These are phyloP conservation scores for Mortierella alpina DNA, from an alignment of 192 early-diverging fungal species.

Conservation along the genomic window DNA sequence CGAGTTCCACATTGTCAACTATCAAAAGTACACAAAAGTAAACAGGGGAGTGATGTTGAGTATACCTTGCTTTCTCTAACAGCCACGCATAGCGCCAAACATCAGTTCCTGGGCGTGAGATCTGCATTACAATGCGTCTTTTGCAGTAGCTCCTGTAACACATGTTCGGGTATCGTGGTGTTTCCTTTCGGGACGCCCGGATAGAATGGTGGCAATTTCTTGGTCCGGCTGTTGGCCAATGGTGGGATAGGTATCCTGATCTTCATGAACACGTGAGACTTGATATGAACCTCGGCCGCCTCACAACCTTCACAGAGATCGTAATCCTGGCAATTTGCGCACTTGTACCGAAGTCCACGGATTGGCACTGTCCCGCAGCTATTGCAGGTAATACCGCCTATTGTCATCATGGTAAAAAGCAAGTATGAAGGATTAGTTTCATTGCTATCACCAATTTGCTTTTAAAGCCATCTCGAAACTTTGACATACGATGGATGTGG, in stretches of 20 bases:
- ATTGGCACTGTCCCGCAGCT: constrained; percentile 89
- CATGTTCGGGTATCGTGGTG: constrained; percentile 37
- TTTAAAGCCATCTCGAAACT: constrained; percentile 51
- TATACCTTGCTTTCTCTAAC: no score
- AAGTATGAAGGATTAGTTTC: neutral
- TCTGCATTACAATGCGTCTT: constrained; percentile 75
- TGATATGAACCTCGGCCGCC: constrained; percentile 76
- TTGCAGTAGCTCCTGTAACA: constrained; percentile 60
- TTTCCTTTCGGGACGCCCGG: constrained; percentile 66
- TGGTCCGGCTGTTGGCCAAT: constrained; percentile 81
- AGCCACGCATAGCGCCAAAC: no score
- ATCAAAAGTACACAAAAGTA: neutral
- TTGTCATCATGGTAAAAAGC: neutral
- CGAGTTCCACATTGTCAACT: constrained; percentile 89
- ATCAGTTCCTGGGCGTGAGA: no score
- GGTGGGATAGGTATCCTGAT: constrained; percentile 92
- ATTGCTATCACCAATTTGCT: constrained; percentile 49
- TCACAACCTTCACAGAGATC: constrained; percentile 96
- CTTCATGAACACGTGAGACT: constrained; percentile 90
- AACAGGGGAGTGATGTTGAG: neutral
- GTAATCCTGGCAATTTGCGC: constrained; percentile 92
- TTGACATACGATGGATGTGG: constrained; percentile 65
- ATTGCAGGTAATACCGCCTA: constrained; percentile 92
- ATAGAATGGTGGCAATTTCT: constrained; percentile 82
- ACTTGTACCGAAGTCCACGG: constrained; percentile 91